These are phyloP conservation scores for Candida palmyrensis DNA, from an alignment of 805 yeast species.

Conservation along the genomic window DNA sequence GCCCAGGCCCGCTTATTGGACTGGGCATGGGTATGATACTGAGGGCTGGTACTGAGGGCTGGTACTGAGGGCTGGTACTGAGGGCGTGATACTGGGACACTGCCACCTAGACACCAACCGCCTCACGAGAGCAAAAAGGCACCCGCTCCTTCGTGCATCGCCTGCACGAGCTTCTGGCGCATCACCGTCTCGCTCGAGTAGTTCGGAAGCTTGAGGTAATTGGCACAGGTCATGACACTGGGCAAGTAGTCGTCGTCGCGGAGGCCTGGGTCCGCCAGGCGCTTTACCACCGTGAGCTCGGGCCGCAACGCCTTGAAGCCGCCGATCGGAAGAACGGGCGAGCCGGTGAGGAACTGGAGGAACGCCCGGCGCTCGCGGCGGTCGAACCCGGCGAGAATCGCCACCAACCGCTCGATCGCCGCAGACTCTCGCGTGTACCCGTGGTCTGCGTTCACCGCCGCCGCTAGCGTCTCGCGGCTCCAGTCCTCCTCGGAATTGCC, in stretches of 20 bases:
- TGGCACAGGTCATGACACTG: slow-evolving; percentile 98
- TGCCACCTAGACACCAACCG: no score
- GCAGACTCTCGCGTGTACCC: slow-evolving; percentile 74
- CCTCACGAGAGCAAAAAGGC: slow-evolving; percentile 70
- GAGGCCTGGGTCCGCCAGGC: slow-evolving; percentile 67
- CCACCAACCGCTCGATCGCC: slow-evolving; percentile 56
- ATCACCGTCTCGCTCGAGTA: slow-evolving; percentile 63
- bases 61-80: no score
- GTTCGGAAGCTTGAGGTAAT: slow-evolving; percentile 83
- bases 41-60: no score
- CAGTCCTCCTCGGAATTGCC: slow-evolving; percentile 88
- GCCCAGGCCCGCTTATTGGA: no score
- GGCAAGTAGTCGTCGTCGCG: slow-evolving; percentile 80
- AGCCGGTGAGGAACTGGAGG: slow-evolving; percentile 85
- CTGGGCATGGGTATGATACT: no score
- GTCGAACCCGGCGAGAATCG: slow-evolving; percentile 52
- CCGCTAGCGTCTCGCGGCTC: slow-evolving; percentile 56
- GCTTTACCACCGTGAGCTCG: slow-evolving; percentile 79
- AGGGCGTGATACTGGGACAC: no score
- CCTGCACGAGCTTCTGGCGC: slow-evolving; percentile 54
- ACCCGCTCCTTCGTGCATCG: slow-evolving; percentile 84
- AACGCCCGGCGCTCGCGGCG: slow-evolving; percentile 60
- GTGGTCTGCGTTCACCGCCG: slow-evolving; percentile 77
- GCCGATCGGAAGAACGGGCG: slow-evolving; percentile 90
- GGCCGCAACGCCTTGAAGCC: slow-evolving; percentile 85